Percentiles rank a stretch among this genome's conserved stretches.
Conservation (phyloP, 73 alveolate genomes). For the Blepharisma japonicum region DNA sequence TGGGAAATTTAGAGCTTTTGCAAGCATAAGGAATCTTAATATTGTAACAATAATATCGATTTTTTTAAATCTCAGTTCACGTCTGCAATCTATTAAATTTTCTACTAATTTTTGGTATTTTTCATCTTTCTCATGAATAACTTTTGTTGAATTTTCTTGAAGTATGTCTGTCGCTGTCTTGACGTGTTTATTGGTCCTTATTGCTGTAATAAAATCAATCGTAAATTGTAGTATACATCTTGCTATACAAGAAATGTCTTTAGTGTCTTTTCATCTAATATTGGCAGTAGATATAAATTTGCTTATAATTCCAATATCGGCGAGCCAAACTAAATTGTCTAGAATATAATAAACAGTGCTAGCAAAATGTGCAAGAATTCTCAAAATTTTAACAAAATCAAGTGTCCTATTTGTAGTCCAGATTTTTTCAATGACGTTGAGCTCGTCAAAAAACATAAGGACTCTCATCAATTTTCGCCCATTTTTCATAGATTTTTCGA, state of each 20-base stretch:
- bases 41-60: neutral
- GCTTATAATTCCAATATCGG: constrained; percentile 22
- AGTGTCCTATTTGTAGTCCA: neutral
- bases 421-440: neutral
- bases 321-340: constrained; percentile 17
- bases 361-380: neutral
- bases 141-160: neutral
- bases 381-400: neutral
- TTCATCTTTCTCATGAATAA: neutral
- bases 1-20: constrained; percentile 14
- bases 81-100: neutral
- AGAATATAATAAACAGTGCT: constrained; percentile 22
- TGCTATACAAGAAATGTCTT: constrained; percentile 5
- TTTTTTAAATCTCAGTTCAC: constrained; percentile 6
- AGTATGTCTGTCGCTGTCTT: neutral
- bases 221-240: neutral
- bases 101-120: neutral
- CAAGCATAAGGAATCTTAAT: constrained; percentile 12
- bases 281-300: constrained; percentile 11
- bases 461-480: constrained; percentile 27
- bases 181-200: neutral
- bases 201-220: neutral
- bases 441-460: constrained; percentile 8
- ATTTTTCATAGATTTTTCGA: constrained; percentile 25
- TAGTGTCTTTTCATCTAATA: constrained; percentile 22